Evolutionary conservation across 345 rosid genomes (phyloP), one percentile per base, ranked within the genome.

Genomic region (Sonneratia caseolaris): DNA sequence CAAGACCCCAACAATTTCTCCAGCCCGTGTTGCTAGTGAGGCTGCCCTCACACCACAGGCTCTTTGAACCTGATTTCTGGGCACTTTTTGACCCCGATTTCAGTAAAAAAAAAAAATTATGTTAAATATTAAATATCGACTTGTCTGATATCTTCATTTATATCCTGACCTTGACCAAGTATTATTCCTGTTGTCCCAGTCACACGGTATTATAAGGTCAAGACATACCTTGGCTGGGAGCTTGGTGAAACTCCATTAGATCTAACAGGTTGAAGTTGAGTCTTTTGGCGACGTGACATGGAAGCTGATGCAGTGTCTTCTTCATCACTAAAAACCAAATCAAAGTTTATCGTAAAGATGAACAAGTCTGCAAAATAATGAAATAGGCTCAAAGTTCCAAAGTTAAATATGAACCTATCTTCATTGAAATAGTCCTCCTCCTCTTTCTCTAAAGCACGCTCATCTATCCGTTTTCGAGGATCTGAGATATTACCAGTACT

Each of bases 391-490:
- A 38, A 49, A 49, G 59, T 43, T 47, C 16, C 38, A 55, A 11
- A 42, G 61, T 74, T 24, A 36, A 66, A 57, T 16, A 71, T 70
- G 65, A 64, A 96, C 98, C 97, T 96, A 78, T 92, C 93, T 77
- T 83, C 97, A n/a, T 92, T 95, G 77, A 96, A 96, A 81, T 96
- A 96, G 74, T 96, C 99, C 80, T 92, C 95, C 85, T 92, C 99
- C 78, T 96, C 99, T 84, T 96, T 96, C 74, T 92, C 98, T 69
- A 85, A 72, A n/a, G 96, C 96, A 35, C 97, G 96, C 79, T 88
- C 98, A 71, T 96, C 99, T 37, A 77, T 72, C 68, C 93, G 77
- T 78, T 83, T 91, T 74, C 97, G 86, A 9, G 88, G 81, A 65
- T 89, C 95, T 37, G 83, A 70, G 19, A 83, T 79, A 73, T 72